Conservation (phyloP, 2,329 filamentous ascomycete genomes). For the Beauveria brongniartii region DNA sequence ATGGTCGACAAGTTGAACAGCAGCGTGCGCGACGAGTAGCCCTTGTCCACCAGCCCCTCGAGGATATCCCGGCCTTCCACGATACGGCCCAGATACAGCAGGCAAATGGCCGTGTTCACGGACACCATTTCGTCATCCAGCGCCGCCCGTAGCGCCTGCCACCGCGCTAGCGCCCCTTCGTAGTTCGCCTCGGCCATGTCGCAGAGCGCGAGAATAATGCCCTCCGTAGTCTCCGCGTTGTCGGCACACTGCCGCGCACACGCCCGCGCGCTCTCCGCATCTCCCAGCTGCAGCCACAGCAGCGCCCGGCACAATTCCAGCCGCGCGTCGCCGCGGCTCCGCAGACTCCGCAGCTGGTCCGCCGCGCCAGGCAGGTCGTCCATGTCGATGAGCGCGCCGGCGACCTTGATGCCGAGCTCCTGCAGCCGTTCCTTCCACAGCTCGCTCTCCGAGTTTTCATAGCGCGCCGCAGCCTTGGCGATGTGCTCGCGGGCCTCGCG, state of each 20-base stretch:
- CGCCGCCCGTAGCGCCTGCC: slow-evolving; percentile 42
- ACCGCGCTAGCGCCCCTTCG: slow-evolving; percentile 51
- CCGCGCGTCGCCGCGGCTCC: slow-evolving; percentile 29
- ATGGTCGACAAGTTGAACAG: slow-evolving; percentile 87
- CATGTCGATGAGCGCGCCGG: slow-evolving; percentile 70
- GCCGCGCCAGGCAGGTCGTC: slow-evolving; percentile 76
- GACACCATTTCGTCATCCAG: slow-evolving; percentile 58
- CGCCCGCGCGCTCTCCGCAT: slow-evolving; percentile 57
- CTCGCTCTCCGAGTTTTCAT: slow-evolving; percentile 46
- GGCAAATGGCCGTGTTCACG: slow-evolving; percentile 77
- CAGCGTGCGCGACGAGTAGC: slow-evolving; percentile 65
- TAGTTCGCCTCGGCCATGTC: slow-evolving; percentile 74
- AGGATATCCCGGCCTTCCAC: slow-evolving; percentile 61
- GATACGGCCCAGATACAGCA: slow-evolving; percentile 74
- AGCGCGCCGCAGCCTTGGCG: slow-evolving; percentile 32
- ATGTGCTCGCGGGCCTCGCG: slow-evolving; percentile 63
- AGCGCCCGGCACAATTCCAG: slow-evolving; percentile 49
- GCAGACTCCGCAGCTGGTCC: slow-evolving; percentile 59
- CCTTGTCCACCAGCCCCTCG: slow-evolving; percentile 54
- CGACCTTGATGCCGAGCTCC: slow-evolving; percentile 65
- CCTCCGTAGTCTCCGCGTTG: slow-evolving; percentile 29
- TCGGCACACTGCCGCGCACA: slow-evolving; percentile 33
- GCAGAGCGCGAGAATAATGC: slow-evolving; percentile 58
- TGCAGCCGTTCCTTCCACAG: slow-evolving; percentile 65
- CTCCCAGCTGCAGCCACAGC: slow-evolving; percentile 71